Evolutionary conservation across 2,329 filamentous ascomycete species (phyloP), one percentile per base, ranked within the genome.

Genomic region (Phyllosticta citribraziliensis): DNA sequence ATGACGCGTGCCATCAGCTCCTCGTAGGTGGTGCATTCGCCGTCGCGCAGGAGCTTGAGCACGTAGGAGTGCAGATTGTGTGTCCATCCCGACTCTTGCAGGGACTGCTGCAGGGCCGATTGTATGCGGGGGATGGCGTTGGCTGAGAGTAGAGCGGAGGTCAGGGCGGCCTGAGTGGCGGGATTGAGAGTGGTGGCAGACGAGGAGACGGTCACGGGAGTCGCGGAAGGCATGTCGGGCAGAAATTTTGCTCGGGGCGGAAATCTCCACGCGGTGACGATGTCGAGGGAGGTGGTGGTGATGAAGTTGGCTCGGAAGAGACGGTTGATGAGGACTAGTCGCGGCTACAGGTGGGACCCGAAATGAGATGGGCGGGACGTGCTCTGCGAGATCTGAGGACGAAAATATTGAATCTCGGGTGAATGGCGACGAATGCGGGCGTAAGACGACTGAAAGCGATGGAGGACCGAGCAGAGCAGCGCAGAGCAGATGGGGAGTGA

Each of bases 11-110:
- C 76, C 69, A 83, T 75, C 53, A 84, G 75, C 60, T 86, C 81
- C 58, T 82, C 79, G 65, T 82, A 83, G 33, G 78, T 82, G 60
- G 78, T 78, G 67, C 80, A 82, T 60, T 82, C 79, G 55, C 82
- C 82, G 25, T 78, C 80, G 65, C 83, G 80, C 60, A 86, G 79
- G 51, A 86, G 76, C 61, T 81, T 75, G 55, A 79, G 78, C 19
- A 83, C 76, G 63, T 85, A 79, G 55, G 73, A 74, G 62, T 79
- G 79, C 63, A 87, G 75, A 27, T 76, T 76, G 66, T 82, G 78
- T 52, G 80, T 80, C 83, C 83, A 87, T 66, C 83, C 83, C n/a
- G 75, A 72, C 58, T 80, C 76, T 66, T 83, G 79, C 11, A 86
- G 77, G 22, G 79, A 78, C 67, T 82, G 77, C 62, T 79, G 75